A percentile compares a stretch with the other conserved stretches of the same genome.
Conservation (phyloP, 345 rosid genomes). For the Eutrema japonicum region DNA sequence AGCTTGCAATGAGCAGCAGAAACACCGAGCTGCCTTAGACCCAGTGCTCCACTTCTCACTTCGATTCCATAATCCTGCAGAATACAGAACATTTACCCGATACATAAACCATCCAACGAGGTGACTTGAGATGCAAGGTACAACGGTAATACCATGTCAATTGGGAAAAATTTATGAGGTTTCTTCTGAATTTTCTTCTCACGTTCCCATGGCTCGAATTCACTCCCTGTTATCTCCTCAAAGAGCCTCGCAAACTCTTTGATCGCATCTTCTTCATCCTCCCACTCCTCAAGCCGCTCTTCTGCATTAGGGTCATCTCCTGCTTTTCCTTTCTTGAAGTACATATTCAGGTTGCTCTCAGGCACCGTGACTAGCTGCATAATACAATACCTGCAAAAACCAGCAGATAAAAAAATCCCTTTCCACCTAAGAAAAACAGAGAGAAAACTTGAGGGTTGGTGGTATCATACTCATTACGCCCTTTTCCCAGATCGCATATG, state of each 20-base stretch:
- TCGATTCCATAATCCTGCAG: constrained; percentile 73
- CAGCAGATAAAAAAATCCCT: not conserved
- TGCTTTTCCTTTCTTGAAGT: constrained; percentile 71
- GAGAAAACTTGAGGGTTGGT: not conserved
- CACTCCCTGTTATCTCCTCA: constrained; percentile 77
- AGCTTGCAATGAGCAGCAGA: constrained; percentile 69
- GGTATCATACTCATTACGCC: constrained; percentile 58
- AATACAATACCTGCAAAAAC: constrained; percentile 59
- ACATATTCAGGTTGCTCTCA: constrained; percentile 59
- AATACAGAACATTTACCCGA: not conserved
- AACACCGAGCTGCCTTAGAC: constrained; percentile 65
- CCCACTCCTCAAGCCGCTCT: constrained; percentile 81
- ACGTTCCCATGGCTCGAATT: constrained; percentile 84
- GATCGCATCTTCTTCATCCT: constrained; percentile 55
- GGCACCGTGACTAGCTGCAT: constrained; percentile 70
- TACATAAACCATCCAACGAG: not conserved
- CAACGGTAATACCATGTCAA: constrained; percentile 65
- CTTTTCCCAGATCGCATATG: constrained; percentile 65
- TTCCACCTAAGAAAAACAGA: rapidly evolving
- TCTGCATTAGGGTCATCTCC: constrained; percentile 66
- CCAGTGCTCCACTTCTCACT: constrained; percentile 77
- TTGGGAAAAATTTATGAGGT: constrained; percentile 58
- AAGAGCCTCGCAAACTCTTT: constrained; percentile 68
- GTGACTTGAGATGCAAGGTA: not conserved
- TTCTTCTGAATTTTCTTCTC: constrained; percentile 78